phyloP scores from a whole-genome alignment of 225 moss, liverwort and hornwort genomes.

The Takakia lepidozioides region DNA sequence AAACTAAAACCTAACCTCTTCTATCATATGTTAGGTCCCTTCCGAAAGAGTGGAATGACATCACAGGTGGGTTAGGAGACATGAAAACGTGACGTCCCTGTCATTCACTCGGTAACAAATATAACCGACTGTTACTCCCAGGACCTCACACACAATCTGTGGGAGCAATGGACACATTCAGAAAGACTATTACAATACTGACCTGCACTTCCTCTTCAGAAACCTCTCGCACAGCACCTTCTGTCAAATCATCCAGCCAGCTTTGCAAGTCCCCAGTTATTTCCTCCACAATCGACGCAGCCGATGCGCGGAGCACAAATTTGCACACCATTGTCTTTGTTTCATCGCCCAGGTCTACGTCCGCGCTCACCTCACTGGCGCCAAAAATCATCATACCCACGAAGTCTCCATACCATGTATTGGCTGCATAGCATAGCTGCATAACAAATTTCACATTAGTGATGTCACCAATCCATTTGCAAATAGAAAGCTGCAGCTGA shows the following conservation, averaged over 20 bases:
- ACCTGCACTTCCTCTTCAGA: conserved; percentile 92
- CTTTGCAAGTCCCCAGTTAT: conserved; percentile 77
- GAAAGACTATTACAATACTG: conserved; percentile 4
- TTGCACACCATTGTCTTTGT: conserved; percentile 92
- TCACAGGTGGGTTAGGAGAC: too few species aligned
- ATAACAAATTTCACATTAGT: conserved; percentile 15
- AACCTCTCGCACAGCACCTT: conserved; percentile 72
- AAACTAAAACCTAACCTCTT: too few species aligned
- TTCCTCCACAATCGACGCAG: conserved; percentile 76
- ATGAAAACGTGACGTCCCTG: too few species aligned
- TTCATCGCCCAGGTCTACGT: conserved; percentile 81
- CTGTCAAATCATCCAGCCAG: conserved; percentile 92
- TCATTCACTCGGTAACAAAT: too few species aligned
- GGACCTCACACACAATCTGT: too few species aligned
- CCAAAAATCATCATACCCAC: conserved; percentile 95
- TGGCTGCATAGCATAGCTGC: conserved; percentile 94
- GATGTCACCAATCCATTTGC: too few species aligned
- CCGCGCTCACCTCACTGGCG: conserved; percentile 90
- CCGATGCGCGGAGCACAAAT: conserved; percentile 90
- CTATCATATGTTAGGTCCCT: too few species aligned
- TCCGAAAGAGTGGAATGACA: too few species aligned
- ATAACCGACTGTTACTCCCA: too few species aligned
- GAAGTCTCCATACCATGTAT: conserved; percentile 98
- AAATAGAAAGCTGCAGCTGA: too few species aligned
- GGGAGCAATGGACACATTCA: too few species aligned